phyloP scores from a whole-genome alignment of 2,329 filamentous ascomycete species.

The Alternaria atra region DNA sequence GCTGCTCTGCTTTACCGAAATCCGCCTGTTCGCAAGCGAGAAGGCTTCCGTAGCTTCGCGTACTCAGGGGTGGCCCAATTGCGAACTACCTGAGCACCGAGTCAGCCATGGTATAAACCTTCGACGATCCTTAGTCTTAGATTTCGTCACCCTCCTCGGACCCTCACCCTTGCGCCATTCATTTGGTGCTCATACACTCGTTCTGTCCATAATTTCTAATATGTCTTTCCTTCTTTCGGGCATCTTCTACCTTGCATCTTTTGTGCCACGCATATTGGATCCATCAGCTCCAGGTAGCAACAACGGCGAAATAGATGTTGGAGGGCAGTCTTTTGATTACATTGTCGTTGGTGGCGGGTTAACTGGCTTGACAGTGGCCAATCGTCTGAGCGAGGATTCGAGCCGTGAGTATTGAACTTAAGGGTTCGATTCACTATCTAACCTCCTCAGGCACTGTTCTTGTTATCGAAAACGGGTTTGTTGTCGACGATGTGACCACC shows the following conservation, averaged over 20 bases:
- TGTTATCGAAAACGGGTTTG: slow-evolving; percentile 39
- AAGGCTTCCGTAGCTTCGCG: not conserved
- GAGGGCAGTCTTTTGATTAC: slow-evolving; percentile 41
- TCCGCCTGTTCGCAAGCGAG: not conserved
- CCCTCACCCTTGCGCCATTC: slow-evolving; percentile 5
- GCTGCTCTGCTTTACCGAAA: not conserved
- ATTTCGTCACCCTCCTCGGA: not conserved
- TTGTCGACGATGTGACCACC: slow-evolving; percentile 33
- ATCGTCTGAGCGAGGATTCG: slow-evolving; percentile 41
- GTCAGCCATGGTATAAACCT: slow-evolving; percentile 9
- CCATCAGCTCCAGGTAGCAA: slow-evolving; percentile 1
- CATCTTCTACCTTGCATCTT: slow-evolving; percentile 25
- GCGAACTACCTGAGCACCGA: not conserved
- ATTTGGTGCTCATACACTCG: slow-evolving; percentile 3
- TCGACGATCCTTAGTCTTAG: not conserved
- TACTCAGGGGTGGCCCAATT: slow-evolving; percentile 9
- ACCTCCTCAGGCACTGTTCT: slow-evolving; percentile 33
- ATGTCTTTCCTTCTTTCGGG: slow-evolving; percentile 23
- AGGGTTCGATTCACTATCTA: not conserved
- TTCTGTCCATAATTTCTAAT: slow-evolving; percentile 3
- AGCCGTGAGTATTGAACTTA: slow-evolving; percentile 18
- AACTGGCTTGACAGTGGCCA: slow-evolving; percentile 42
- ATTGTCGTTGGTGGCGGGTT: slow-evolving; percentile 45
- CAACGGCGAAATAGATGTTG: slow-evolving; percentile 22
- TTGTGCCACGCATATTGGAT: slow-evolving; percentile 21